Evolutionary conservation across 2,329 filamentous ascomycete species (phyloP), one percentile per base, ranked within the genome.

Genomic region (Diplodia seriata): DNA sequence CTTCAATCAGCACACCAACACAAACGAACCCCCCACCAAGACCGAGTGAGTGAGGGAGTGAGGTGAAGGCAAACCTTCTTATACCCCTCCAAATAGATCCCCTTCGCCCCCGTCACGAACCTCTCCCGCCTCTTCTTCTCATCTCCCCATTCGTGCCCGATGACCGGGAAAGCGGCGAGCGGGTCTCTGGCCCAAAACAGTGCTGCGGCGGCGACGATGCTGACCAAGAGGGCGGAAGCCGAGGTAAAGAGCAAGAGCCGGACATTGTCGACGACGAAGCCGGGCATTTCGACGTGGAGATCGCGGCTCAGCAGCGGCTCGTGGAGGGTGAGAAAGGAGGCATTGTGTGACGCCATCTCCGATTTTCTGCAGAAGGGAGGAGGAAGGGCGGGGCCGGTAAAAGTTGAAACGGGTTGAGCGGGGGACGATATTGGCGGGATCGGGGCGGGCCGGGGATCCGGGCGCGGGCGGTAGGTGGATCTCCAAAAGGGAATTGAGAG

Each of bases 61-160:
- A 43, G n/a, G 40, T 11, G 38, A 20, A n/a, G 23, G 40, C 62
- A 47, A 54, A 76, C 75, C 67, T 76, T 75, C 29, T 70, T 31
- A 68, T 78, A 76, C 12, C 76, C 76, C 4, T 76, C 70, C 23
- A 47, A 38, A 49, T 77, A 77, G 23, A 77, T 67, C 14, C 70
- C 69, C 68, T 70, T 74, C 4, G 74, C 74, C 18, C 70, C 71
- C 1, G 62, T 54, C 8, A 77, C 53, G 15, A 69, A 77, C 8
- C 62, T 67, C n/a, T 71, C 68, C 12, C 74, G 70, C 23, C 71
- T 71, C 53, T 9, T n/a, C 18, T 18, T 31, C 51, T 54, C 51
- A 9, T 54, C 26, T 3, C 51, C 51, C 51, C 51, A 33, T 9
- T 54, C 51, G 15, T n/a, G 7, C 26, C 51, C 51, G 6, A 54